phyloP scores from a whole-genome alignment of 2,329 filamentous ascomycete species.

The Fusarium poae region DNA sequence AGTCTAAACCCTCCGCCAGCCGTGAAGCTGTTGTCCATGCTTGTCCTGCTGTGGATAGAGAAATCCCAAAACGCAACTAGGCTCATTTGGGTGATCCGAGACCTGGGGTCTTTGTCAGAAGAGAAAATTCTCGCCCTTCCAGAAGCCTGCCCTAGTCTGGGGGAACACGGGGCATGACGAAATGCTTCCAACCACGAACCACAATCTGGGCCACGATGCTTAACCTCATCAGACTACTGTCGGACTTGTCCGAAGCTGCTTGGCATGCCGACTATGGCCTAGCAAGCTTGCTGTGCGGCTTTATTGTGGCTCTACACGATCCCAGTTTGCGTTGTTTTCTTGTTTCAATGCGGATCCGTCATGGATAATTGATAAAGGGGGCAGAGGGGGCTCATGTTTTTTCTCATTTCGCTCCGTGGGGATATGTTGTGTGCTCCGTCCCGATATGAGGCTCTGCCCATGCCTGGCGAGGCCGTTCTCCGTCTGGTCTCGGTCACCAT shows the following conservation, averaged over 20 bases:
- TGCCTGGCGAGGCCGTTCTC: conserved; percentile 25
- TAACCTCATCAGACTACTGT: conserved; percentile 41
- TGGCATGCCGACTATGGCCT: conserved; percentile 48
- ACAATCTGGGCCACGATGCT: conserved; percentile 34
- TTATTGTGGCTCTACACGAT: conserved; percentile 42
- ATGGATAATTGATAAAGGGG: conserved; percentile 42
- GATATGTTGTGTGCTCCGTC: conserved; percentile 13
- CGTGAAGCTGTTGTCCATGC: conserved; percentile 36
- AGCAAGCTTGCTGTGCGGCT: conserved; percentile 41
- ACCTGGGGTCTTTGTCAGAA: conserved; percentile 23
- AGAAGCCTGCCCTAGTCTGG: conserved; percentile 49
- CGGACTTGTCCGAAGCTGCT: conserved; percentile 49
- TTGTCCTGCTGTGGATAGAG: conserved; percentile 28
- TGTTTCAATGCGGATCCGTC: conserved; percentile 36
- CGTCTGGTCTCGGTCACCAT: conserved; percentile 41
- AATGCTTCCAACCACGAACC: conserved; percentile 36
- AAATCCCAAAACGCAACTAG: conserved; percentile 36
- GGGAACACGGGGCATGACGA: conserved; percentile 40
- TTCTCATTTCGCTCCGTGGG: conserved; percentile 40
- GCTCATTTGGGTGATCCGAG: conserved; percentile 23
- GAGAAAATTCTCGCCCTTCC: conserved; percentile 49
- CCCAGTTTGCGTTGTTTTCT: conserved; percentile 43
- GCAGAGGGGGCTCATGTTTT: conserved; percentile 27
- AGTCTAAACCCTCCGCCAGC: conserved; percentile 37
- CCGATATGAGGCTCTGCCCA: conserved; percentile 38